phyloP scores from a whole-genome alignment of 805 yeast species.

The Spathaspora sp. region DNA sequence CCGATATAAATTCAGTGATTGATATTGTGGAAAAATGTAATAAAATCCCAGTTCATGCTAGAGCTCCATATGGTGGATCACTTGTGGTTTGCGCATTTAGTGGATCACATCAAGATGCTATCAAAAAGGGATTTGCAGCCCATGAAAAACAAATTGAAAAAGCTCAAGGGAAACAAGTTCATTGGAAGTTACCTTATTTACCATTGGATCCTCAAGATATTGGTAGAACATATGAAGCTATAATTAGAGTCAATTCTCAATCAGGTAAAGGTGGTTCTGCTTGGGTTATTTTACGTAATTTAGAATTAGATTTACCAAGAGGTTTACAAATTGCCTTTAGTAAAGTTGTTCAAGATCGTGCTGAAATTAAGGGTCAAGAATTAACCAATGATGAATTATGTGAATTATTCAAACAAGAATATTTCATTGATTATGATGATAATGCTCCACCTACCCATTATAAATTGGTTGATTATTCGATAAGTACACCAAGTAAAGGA shows the following conservation, averaged over 20 bases:
- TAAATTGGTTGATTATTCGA: conserved; percentile 46
- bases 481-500: conserved; percentile 34
- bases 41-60: conserved; percentile 72
- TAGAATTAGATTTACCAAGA: conserved; percentile 80
- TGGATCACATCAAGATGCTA: conserved; percentile 88
- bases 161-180: conserved; percentile 30
- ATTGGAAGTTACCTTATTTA: conserved; percentile 76
- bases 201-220: conserved; percentile 84
- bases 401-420: conserved; percentile 59
- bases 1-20: conserved; percentile 61
- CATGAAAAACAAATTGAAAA: conserved; percentile 38
- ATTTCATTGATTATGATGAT: conserved; percentile 39
- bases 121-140: conserved; percentile 70
- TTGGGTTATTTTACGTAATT: conserved; percentile 73
- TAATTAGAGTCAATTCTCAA: conserved; percentile 83
- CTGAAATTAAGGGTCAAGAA: conserved; percentile 72
- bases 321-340: conserved; percentile 77
- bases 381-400: conserved; percentile 61
- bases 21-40: conserved; percentile 77
- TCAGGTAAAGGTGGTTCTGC: conserved; percentile 90
- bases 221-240: conserved; percentile 90
- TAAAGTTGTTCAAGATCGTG: conserved; percentile 61
- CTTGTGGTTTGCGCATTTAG: conserved; percentile 80
- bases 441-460: conserved; percentile 22
- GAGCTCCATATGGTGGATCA: conserved; percentile 83